These are phyloP conservation scores for Saturnispora silvae DNA, from an alignment of 805 yeast genomes.

Conservation along the genomic window DNA sequence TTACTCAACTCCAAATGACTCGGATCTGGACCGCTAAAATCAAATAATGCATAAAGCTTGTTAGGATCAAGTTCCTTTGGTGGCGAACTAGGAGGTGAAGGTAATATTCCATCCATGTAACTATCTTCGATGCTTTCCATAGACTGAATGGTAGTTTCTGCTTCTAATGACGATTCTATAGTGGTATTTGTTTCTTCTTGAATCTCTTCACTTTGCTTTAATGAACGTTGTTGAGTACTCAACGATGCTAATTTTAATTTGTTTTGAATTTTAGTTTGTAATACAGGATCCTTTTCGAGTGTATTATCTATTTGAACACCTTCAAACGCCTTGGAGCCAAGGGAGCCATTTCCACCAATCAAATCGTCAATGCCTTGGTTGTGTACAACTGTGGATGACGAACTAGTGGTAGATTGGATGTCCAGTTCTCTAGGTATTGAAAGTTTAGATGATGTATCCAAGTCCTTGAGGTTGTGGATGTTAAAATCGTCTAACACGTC, in stretches of 20 bases:
- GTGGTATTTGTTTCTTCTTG: too few relatives aligned
- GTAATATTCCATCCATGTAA: constrained; percentile 33
- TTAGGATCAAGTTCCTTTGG: constrained; percentile 76
- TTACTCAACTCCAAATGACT: constrained; percentile 74
- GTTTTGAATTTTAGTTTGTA: constrained; percentile 8
- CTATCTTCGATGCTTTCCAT: constrained; percentile 19
- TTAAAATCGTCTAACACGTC: constrained; percentile 15
- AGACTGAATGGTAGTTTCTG: constrained; percentile 5
- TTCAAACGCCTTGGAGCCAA: not conserved
- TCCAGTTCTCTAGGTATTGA: constrained; percentile 8
- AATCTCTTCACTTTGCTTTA: not conserved
- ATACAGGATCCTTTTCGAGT: constrained; percentile 17
- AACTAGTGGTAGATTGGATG: constrained; percentile 17
- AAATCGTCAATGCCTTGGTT: too few relatives aligned
- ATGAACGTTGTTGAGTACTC: not conserved
- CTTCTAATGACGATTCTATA: too few relatives aligned
- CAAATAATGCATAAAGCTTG: constrained; percentile 75
- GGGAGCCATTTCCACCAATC: too few relatives aligned
- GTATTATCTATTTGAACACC: constrained; percentile 13
- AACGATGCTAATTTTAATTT: not conserved
- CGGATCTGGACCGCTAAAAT: constrained; percentile 85
- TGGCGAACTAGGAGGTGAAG: constrained; percentile 69
- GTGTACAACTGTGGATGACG: constrained; percentile 23
- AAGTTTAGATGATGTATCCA: constrained; percentile 10
- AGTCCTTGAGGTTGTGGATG: constrained; percentile 9